Percentiles rank a stretch among this genome's conserved stretches.
These are phyloP conservation scores for Populus simonii DNA, from an alignment of 345 rosid species.

Conservation along the genomic window DNA sequence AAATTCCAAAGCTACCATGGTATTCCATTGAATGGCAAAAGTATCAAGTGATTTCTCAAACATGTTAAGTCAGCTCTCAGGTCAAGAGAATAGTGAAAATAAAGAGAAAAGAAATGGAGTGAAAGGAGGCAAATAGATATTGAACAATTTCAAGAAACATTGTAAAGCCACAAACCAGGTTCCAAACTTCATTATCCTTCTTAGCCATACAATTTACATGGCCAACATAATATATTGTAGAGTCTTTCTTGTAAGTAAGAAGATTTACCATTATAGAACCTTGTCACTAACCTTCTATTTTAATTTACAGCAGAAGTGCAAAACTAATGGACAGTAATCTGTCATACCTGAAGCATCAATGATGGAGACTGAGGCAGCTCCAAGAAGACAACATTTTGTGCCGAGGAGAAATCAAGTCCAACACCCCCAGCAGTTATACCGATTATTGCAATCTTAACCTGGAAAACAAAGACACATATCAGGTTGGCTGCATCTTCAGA, in stretches of 20 bases:
- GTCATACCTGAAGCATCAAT: conserved; percentile 82
- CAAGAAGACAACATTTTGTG: conserved; percentile 80
- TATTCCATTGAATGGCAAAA: no score
- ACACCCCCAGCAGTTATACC: conserved; percentile 93
- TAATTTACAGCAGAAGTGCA: neutral
- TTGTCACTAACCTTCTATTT: neutral
- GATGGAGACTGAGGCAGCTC: conserved; percentile 89
- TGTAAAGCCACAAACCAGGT: neutral
- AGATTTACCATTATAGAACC: neutral
- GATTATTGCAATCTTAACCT: conserved; percentile 85
- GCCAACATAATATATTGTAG: no score
- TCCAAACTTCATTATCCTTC: neutral
- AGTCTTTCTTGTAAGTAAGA: neutral
- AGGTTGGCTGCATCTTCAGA: neutral
- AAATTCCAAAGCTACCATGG: no score
- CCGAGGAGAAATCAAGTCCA: conserved; percentile 92
- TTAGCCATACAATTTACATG: neutral
- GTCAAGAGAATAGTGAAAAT: neutral
- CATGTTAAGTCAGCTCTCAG: no score
- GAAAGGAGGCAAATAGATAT: neutral
- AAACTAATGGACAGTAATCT: neutral
- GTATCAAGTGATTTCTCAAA: no score
- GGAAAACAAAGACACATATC: conserved; percentile 11
- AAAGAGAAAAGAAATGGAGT: neutral
- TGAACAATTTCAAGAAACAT: neutral